Evolutionary conservation across 345 rosid species (phyloP), one percentile per base, ranked within the genome.

Genomic region (Lepidium africanum): DNA sequence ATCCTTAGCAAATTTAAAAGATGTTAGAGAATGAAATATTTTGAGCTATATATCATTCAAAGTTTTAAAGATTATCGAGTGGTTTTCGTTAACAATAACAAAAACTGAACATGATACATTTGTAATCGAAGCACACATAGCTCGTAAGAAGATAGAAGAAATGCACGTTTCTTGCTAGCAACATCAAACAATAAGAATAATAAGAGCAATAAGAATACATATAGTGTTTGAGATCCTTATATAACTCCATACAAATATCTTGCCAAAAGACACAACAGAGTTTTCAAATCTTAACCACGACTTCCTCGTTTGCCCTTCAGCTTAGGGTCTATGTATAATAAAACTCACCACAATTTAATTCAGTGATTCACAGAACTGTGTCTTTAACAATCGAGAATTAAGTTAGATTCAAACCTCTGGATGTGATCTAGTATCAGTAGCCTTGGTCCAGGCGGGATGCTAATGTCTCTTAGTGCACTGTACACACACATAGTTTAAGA

Each of bases 381-480:
- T 35, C 16, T 6, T 9, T 36, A 40, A 60, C 60, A 35, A 38
- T 0, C 30, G 21, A 53, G 47, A 1, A 2, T 68, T 36, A 45
- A 68, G 37, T 36, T 45, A 57, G 59, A 66, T 39, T 32, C 77
- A 56, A 47, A 89, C 99, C 96, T 91, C 78, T 86, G 84, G 48
- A 87, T 79, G 62, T 85, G 93, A 67, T 94, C 91, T 4, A 91
- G 91, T 56, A 94, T 94, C 63, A 89, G 88, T 17, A 94, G 90
- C 77, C 97, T 85, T 42, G 97, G 99, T 59, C 99, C 97, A 5
- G 97, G 97, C 9, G 97, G 99, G 78, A 94, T 91, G 59, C 72
- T 84, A 64, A 82, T 96, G 51, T 94, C 99, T 82, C 82, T 84
- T 63, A 94, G 84, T n/a, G 99, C 99, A 79, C 99, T 94, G 85